Conservation (phyloP, 768 basidiomycete genomes). For the Tricholoma terreum region DNA sequence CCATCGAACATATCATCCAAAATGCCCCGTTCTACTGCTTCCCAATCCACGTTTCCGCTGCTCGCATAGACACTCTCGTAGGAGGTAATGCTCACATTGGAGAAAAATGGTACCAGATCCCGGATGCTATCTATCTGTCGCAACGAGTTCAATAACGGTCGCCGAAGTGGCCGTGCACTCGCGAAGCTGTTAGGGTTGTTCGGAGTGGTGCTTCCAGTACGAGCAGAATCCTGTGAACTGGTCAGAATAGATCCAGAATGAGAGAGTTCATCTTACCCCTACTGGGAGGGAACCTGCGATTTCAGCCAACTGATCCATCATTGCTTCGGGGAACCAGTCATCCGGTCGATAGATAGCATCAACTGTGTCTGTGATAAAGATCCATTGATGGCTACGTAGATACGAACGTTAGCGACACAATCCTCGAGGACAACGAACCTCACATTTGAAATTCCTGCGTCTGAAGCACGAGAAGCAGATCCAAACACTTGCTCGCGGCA, state of each 20-base stretch:
- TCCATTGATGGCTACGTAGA: conserved; percentile 84
- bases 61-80: conserved; percentile 91
- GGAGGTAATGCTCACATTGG: conserved; percentile 80
- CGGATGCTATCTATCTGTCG: conserved; percentile 81
- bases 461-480: conserved; percentile 88
- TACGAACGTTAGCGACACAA: conserved; percentile 5
- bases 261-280: conserved; percentile 24
- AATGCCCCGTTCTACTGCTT: conserved; percentile 77
- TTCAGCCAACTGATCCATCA: conserved; percentile 89
- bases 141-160: conserved; percentile 66
- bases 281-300: conserved; percentile 68
- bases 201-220: conserved; percentile 22
- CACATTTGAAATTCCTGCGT: conserved; percentile 99
- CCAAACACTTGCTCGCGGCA: conserved; percentile 91
- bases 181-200: conserved; percentile 26
- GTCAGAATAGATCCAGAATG: background rate
- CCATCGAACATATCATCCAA: conserved; percentile 91
- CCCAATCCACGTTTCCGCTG: conserved; percentile 84
- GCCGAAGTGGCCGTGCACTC: conserved; percentile 54
- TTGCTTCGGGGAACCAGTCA: conserved; percentile 77
- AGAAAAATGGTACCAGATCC: conserved; percentile 89
- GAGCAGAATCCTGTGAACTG: conserved; percentile 25
- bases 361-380: conserved; percentile 96
- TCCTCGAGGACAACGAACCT: conserved; percentile 8
- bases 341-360: conserved; percentile 91